These are phyloP conservation scores for Uronychia binucleata DNA, from an alignment of 73 alveolate genomes.

Conservation along the genomic window DNA sequence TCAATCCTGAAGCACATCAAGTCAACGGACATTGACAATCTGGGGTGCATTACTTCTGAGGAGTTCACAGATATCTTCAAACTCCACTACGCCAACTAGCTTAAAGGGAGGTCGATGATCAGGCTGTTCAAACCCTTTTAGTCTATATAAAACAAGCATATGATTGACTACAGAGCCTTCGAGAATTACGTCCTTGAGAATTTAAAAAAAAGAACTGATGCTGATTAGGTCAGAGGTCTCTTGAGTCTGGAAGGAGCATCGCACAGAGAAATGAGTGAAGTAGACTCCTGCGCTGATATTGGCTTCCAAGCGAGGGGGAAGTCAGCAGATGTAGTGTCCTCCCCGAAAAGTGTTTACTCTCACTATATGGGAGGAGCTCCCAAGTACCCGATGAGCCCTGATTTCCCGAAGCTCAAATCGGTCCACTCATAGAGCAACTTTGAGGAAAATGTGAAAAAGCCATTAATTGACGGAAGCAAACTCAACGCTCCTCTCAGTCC, in stretches of 20 bases:
- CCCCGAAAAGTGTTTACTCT: not conserved
- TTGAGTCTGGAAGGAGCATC: not conserved
- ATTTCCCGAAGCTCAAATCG: not conserved
- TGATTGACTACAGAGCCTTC: slow-evolving; percentile 26
- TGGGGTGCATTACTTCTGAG: slow-evolving; percentile 39
- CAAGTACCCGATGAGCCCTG: not conserved
- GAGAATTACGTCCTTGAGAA: not conserved
- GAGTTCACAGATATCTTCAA: slow-evolving; percentile 36
- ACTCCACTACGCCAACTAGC: slow-evolving; percentile 16
- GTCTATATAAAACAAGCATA: not conserved
- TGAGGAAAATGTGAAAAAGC: too few relatives aligned
- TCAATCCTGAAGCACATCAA: slow-evolving; percentile 29
- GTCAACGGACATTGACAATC: slow-evolving; percentile 36
- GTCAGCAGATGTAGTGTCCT: not conserved
- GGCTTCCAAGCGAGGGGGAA: not conserved
- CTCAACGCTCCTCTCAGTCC: not conserved
- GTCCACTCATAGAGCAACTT: too few relatives aligned
- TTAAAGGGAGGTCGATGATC: slow-evolving; percentile 9
- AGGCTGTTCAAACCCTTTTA: slow-evolving; percentile 1
- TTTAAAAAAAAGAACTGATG: not conserved
- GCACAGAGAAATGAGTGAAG: not conserved
- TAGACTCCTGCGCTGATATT: not conserved
- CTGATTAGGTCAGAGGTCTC: not conserved
- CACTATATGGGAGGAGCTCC: not conserved
- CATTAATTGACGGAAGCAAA: too few relatives aligned